These are phyloP conservation scores for Sporothrix pallida DNA, from an alignment of 2,329 filamentous ascomycete species.

Conservation along the genomic window DNA sequence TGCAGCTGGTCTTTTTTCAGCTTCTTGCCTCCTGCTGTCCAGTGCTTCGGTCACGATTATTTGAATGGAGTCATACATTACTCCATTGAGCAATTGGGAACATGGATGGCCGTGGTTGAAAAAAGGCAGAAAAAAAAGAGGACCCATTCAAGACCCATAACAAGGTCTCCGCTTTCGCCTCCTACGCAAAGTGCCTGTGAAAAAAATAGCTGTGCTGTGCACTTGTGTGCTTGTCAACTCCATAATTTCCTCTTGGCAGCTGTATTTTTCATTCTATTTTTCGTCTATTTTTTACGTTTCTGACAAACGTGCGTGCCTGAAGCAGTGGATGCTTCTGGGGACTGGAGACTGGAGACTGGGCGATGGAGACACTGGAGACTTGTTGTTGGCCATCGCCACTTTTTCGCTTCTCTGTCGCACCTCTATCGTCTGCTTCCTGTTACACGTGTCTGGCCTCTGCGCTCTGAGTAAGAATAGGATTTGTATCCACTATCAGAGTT, in stretches of 20 bases:
- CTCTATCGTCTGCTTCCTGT: slow-evolving; percentile 13
- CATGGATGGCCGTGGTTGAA: background rate
- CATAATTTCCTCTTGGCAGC: slow-evolving; percentile 9
- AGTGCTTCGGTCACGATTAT: slow-evolving; percentile 6
- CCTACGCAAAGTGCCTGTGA: background rate
- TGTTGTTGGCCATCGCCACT: background rate
- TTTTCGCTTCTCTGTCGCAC: background rate
- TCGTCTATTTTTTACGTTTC: background rate
- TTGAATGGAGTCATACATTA: background rate
- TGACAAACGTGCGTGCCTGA: background rate
- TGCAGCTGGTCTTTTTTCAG: background rate
- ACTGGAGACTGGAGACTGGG: background rate
- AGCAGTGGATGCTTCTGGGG: background rate
- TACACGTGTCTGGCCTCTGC: slow-evolving; percentile 16
- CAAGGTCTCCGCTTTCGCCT: slow-evolving; percentile 24
- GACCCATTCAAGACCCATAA: background rate
- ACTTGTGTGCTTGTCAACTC: background rate
- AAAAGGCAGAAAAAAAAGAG: background rate
- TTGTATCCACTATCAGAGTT: slow-evolving; percentile 17
- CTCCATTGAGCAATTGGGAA: background rate
- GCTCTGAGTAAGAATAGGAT: background rate
- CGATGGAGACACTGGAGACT: background rate
- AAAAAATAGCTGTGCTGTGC: too few relatives aligned
- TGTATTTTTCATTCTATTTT: background rate
- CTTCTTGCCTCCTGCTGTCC: background rate